Evolutionary conservation across 1,139 yeast species (phyloP).

Genomic region (Geotrichum citri-aurantii): DNA sequence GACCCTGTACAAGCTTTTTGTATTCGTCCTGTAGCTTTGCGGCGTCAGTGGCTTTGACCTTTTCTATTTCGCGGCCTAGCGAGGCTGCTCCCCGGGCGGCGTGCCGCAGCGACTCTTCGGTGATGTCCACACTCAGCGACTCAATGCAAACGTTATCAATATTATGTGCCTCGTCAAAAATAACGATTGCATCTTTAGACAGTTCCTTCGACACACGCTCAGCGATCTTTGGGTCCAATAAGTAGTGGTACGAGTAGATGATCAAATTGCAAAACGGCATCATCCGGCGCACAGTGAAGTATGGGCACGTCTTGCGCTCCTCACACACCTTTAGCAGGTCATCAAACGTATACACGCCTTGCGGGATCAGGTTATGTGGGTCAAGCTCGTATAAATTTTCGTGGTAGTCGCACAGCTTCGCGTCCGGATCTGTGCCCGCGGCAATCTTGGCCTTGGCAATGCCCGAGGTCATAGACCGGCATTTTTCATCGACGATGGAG

Average conservation of each 20-base stretch:
- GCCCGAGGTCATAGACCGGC: conserved; percentile 92
- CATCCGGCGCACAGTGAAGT: conserved; percentile 97
- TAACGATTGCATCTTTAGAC: conserved; percentile 87
- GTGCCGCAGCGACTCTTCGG: conserved; percentile 72
- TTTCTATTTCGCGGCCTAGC: conserved; percentile 68
- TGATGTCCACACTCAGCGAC: conserved; percentile 80
- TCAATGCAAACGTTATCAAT: conserved; percentile 98
- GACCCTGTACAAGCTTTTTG: conserved; percentile 83
- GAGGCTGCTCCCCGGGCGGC: conserved; percentile 80
- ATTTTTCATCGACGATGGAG: conserved; percentile 89
- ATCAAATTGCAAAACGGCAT: conserved; percentile 90
- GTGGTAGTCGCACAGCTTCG: conserved; percentile 73
- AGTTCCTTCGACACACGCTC: conserved; percentile 90
- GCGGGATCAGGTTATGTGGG: conserved; percentile 81
- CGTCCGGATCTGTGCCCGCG: conserved; percentile 50
- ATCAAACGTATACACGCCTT: conserved; percentile 93
- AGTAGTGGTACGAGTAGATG: conserved; percentile 92
- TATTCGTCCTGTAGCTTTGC: conserved; percentile 83
- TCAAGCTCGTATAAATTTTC: conserved; percentile 82
- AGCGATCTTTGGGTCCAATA: conserved; percentile 94
- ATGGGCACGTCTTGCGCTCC: conserved; percentile 80
- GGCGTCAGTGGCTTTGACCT: conserved; percentile 76
- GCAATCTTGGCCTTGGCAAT: conserved; percentile 66
- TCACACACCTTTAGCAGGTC: conserved; percentile 72
- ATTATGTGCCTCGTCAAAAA: conserved; percentile 97